Evolutionary conservation across 148 eudicot species (phyloP), one percentile per base, ranked within the genome.

Genomic region (Persicaria maculosa): DNA sequence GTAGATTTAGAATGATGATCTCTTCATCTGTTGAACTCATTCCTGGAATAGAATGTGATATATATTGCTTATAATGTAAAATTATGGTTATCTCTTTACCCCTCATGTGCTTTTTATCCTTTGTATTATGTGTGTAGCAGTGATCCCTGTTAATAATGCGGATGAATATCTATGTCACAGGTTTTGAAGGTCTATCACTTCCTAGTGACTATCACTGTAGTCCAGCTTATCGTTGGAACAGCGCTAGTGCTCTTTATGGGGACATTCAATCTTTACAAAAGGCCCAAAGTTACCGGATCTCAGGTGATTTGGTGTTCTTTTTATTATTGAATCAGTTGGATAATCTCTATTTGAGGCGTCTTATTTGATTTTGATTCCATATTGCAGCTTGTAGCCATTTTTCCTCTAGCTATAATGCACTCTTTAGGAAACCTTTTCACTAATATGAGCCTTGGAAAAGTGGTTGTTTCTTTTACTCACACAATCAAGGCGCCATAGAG

Each of bases 361-460:
- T 54, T 19, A 69, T 58, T 22, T 36, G 71, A 9, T 2, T 47
- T 64, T 50, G 58, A 46, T 67, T 72, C 16, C 80, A 67, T 62
- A 16, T 78, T 72, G 72, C 92, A 95, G 97, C 91, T 95, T 83
- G 85, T 72, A 40, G 88, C 88, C 46, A 88, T 95, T 72, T 74
- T 89, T 50, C 98, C 98, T 68, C 69, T 95, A 81, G 98, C 98
- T 9, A 11, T 89, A 67, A 91, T 88, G 75, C 98, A 95, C 75
- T 83, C 87, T 20, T 74, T 92, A 45, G 98, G 98, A 74, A 95
- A 92, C 82, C 92, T 95, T 61, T 95, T 91, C 81, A 91, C 98
- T 50, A 93, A 90, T 75, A 86, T 93, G 96, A 93, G 98, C 75
- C 92, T 93, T 61, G 98, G 98, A 72, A 86, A 89, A 88, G 98